Percentiles rank a stretch among this genome's conserved stretches.
phyloP scores from a whole-genome alignment of 106 monocot species.

The Dactylorhiza incarnata region DNA sequence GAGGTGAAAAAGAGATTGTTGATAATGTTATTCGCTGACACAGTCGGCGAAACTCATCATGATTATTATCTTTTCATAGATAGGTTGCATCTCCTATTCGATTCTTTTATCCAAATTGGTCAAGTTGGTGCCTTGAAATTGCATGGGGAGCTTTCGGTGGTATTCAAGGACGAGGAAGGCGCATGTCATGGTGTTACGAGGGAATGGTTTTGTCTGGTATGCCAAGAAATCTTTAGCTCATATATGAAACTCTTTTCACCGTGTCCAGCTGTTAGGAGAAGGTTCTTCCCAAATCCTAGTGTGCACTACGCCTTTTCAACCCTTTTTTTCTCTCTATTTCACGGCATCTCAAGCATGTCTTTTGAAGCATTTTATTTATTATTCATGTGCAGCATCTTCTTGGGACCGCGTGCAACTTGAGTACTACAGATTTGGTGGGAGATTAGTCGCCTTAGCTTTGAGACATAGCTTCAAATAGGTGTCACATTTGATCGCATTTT shows the following conservation, averaged over 20 bases:
- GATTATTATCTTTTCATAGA: conserved; percentile 82
- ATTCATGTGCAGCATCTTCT: no score
- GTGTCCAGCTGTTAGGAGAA: conserved; percentile 43
- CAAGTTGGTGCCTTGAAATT: conserved; percentile 37
- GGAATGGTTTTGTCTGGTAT: conserved; percentile 80
- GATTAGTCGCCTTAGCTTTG: no score
- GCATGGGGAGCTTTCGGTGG: conserved; percentile 64
- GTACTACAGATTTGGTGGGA: no score
- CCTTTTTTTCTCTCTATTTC: no score
- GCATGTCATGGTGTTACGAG: conserved; percentile 81
- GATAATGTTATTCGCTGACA: conserved; percentile 65
- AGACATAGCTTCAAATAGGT: no score
- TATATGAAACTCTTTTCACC: conserved; percentile 58
- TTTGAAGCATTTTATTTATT: no score
- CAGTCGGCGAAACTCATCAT: conserved; percentile 52
- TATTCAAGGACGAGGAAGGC: conserved; percentile 83
- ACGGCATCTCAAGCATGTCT: no score
- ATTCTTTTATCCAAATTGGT: conserved; percentile 57
- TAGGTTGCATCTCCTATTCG: conserved; percentile 46
- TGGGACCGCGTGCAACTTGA: no score
- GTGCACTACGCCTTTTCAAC: not conserved
- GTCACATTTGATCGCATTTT: no score
- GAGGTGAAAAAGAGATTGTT: conserved; percentile 54
- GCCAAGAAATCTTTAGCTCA: conserved; percentile 57
- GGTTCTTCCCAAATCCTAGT: conserved; percentile 81